These are phyloP conservation scores for Pythium phragmitis DNA, from an alignment of 352 stramenopile genomes.

Conservation along the genomic window DNA sequence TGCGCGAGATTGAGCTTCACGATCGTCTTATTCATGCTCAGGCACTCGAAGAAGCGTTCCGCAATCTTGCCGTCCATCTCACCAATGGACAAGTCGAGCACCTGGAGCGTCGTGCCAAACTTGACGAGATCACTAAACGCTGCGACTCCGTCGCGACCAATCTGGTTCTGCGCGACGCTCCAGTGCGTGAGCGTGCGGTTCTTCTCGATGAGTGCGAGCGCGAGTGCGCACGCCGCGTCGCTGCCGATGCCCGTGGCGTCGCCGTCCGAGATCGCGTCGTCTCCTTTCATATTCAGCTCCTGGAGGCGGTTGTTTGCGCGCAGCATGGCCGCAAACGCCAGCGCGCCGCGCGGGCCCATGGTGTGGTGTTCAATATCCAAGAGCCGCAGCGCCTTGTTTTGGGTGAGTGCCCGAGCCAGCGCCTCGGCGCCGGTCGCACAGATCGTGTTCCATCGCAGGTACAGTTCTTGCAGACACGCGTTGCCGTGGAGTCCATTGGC, in stretches of 20 bases:
- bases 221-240: slow-evolving; percentile 46
- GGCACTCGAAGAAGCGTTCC: slow-evolving; percentile 62
- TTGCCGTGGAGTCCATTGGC: slow-evolving; percentile 50
- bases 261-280: slow-evolving; percentile 50
- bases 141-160: slow-evolving; percentile 52
- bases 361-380: slow-evolving; percentile 79
- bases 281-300: slow-evolving; percentile 65
- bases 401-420: slow-evolving; percentile 45
- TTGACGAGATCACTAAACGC: slow-evolving; percentile 58
- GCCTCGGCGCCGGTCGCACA: slow-evolving; percentile 52
- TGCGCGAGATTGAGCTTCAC: slow-evolving; percentile 52
- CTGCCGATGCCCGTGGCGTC: slow-evolving; percentile 46
- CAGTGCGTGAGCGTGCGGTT: slow-evolving; percentile 54
- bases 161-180: slow-evolving; percentile 61
- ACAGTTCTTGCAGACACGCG: slow-evolving; percentile 58
- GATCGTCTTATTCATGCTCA: slow-evolving; percentile 58
- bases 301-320: slow-evolving; percentile 46
- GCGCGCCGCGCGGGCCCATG: slow-evolving; percentile 52
- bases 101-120: slow-evolving; percentile 40
- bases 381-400: slow-evolving; percentile 58
- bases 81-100: slow-evolving; percentile 65
- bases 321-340: slow-evolving; percentile 67
- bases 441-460: slow-evolving; percentile 73
- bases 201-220: slow-evolving; percentile 36
- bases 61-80: slow-evolving; percentile 57